Evolutionary conservation across 2,329 filamentous ascomycete genomes (phyloP).

Genomic region (Boeremia lycopersici): DNA sequence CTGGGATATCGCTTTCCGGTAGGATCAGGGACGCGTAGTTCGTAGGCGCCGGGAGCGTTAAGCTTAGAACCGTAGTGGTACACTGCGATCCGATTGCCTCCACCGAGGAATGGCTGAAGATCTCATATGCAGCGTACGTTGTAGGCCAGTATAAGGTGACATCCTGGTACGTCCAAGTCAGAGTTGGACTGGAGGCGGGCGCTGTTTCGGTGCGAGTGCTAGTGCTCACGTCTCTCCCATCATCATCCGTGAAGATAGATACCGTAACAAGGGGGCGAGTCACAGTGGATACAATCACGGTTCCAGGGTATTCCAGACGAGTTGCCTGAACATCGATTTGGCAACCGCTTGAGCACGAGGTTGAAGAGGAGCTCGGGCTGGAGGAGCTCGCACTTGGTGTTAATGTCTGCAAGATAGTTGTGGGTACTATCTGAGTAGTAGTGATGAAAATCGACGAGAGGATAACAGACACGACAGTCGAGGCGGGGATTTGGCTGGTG

Average conservation of each 20-base stretch:
- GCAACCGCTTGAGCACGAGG: conserved; percentile 36
- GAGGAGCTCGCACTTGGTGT: conserved; percentile 22
- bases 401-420: conserved; percentile 31
- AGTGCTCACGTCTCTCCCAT: conserved; percentile 22
- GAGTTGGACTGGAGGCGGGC: conserved; percentile 17
- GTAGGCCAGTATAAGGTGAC: conserved; percentile 42
- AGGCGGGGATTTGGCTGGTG: conserved; percentile 35
- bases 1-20: conserved; percentile 22
- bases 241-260: conserved; percentile 31
- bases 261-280: conserved; percentile 28
- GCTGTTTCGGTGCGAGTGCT: conserved; percentile 17
- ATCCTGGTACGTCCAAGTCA: conserved; percentile 37
- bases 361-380: conserved; percentile 14
- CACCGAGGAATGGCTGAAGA: conserved; percentile 37
- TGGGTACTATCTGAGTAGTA: conserved; percentile 26
- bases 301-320: conserved; percentile 35
- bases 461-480: conserved; percentile 27
- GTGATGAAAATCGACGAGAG: conserved; percentile 24
- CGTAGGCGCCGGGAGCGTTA: conserved; percentile 37
- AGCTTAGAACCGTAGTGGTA: conserved; percentile 15
- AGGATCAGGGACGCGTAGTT: conserved; percentile 35
- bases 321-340: conserved; percentile 42
- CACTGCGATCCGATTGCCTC: conserved; percentile 30
- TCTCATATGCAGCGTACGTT: conserved; percentile 37
- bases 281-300: conserved; percentile 25